Conservation (phyloP, 345 rosid genomes). For the Pistacia vera region DNA sequence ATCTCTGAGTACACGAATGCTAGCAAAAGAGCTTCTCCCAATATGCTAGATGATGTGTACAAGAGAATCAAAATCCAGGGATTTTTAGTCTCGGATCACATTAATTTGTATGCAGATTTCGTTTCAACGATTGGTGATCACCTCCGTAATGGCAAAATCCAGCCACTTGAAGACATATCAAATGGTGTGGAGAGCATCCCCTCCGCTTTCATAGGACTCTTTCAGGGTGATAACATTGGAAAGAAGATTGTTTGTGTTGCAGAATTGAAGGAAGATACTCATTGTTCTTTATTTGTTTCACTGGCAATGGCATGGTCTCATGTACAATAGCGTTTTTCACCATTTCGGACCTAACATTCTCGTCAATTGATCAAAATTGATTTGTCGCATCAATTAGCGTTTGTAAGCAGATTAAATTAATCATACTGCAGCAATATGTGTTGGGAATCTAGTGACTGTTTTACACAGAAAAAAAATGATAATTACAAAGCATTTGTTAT, state of each 20-base stretch:
- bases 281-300: too few relatives aligned
- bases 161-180: constrained; percentile 49
- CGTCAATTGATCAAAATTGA: too few relatives aligned
- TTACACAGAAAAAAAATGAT: too few relatives aligned
- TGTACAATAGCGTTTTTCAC: too few relatives aligned
- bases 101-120: constrained; percentile 34
- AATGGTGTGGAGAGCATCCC: constrained; percentile 52
- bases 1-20: constrained; percentile 45
- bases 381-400: too few relatives aligned
- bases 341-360: too few relatives aligned
- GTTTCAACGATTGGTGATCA: constrained; percentile 38
- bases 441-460: too few relatives aligned
- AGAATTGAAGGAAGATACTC: background rate
- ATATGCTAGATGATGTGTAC: constrained; percentile 43
- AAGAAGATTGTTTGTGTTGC: constrained; percentile 43
- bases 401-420: too few relatives aligned
- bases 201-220: constrained; percentile 45
- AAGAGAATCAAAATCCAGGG: constrained; percentile 53
- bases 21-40: constrained; percentile 33
- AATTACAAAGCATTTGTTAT: background rate
- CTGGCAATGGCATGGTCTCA: too few relatives aligned
- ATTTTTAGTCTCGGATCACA: constrained; percentile 33
- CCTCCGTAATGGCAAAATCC: constrained; percentile 30
- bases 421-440: too few relatives aligned
- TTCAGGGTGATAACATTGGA: constrained; percentile 39